phyloP scores from a whole-genome alignment of 2,329 filamentous ascomycete species.

The Thermoascus crustaceus region DNA sequence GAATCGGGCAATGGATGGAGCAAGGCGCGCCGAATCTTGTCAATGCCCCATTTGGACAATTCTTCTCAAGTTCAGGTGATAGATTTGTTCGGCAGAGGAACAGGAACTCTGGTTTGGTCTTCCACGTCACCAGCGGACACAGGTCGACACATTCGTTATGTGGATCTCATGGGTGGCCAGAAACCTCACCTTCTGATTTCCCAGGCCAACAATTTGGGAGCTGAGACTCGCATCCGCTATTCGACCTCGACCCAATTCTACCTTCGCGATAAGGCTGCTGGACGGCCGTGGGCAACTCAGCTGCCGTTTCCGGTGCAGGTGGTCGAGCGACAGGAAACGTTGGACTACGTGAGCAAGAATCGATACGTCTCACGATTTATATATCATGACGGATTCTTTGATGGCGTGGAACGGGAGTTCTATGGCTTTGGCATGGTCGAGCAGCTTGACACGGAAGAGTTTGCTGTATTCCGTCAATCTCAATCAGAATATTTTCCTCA shows the following conservation, averaged over 20 bases:
- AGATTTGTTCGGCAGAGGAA: slow-evolving; percentile 16
- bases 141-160: slow-evolving; percentile 8
- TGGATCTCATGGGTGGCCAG: slow-evolving; percentile 12
- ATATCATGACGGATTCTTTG: slow-evolving; percentile 22
- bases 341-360: slow-evolving; percentile 6
- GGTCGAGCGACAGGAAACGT: slow-evolving; percentile 10
- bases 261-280: slow-evolving; percentile 11
- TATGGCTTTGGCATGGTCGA: slow-evolving; percentile 26
- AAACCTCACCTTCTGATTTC: slow-evolving; percentile 18
- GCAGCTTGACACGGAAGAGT: slow-evolving; percentile 14
- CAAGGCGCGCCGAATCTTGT: neutral
- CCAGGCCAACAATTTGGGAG: slow-evolving; percentile 13
- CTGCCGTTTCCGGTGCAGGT: slow-evolving; percentile 23
- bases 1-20: slow-evolving; percentile 2
- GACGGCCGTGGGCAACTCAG: slow-evolving; percentile 17
- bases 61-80: slow-evolving; percentile 13
- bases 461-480: neutral
- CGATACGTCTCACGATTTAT: slow-evolving; percentile 1
- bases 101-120: slow-evolving; percentile 15
- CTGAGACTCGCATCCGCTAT: slow-evolving; percentile 14
- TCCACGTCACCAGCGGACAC: neutral
- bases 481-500: neutral
- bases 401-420: slow-evolving; percentile 20
- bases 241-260: slow-evolving; percentile 17
- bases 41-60: neutral